Base-by-base conservation (phyloP, 441 rosid species). In the Rhodomyrtus psidioides region DNA sequence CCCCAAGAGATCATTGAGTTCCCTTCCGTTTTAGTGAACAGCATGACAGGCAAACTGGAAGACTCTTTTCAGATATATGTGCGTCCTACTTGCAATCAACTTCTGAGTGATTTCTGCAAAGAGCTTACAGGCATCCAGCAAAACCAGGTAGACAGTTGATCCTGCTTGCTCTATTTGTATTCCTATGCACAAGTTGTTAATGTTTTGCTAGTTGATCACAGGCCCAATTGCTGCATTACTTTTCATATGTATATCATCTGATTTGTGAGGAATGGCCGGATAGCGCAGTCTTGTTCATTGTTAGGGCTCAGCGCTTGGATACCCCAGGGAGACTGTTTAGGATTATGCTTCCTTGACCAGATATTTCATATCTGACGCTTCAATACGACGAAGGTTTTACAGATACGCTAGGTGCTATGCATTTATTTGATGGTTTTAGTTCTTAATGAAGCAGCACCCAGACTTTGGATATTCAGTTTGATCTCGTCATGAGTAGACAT, bases 1-100 rank as follows among this genome's bases (percentile, higher is more conserved):
- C 97, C 95, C 6, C 95, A 93, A 85, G 97, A 94, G 91, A 94
- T 94, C 58, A 94, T 94, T 54, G 96, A 94, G 92, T 93, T 94
- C 84, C 97, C 97, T 49, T 93, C 97, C 62, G 95, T 93, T 79
- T 85, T 94, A 15, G 96, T 94, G 85, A 93, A 89, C 81, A 89
- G 96, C 86, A 84, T 84, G 58, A 93, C 95, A 55, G 97, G 95
- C 74, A 93, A 93, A 87, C 87, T 93, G 28, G 95, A 92, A 92
- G 96, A 88, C 19, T 92, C 88, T 86, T 94, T 94, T 81, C 97
- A 94, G 89, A 94, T 90, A 58, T 94, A 93, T 83, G 96, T 94
- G 86, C 92, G 95, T 16, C 96, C 97, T 39, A 93, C 96, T 62
- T 87, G 88, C 93, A 93, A 94, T 90, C 94, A 91, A 55, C 91